These are phyloP conservation scores for Aurantiochytrium sp. DNA, from an alignment of 108 stramenopile genomes.

Conservation along the genomic window DNA sequence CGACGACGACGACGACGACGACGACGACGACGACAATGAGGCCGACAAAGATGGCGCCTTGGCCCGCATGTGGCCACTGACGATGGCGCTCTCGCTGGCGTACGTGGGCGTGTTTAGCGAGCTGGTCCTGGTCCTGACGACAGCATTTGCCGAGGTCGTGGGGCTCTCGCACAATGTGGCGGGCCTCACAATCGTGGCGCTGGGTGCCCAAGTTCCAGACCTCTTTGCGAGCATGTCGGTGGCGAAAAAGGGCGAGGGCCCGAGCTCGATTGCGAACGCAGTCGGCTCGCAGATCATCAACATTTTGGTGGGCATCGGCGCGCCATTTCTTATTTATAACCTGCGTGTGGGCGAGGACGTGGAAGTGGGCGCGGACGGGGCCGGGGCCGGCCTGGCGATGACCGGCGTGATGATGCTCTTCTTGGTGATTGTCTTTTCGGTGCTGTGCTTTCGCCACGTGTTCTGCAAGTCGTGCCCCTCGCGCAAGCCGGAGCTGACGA, in stretches of 20 bases:
- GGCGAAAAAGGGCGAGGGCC: constrained; percentile 17
- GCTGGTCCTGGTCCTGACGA: neutral
- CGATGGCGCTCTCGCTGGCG: neutral
- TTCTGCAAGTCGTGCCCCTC: neutral
- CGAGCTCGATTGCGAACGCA: constrained; percentile 14
- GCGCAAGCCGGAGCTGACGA: neutral
- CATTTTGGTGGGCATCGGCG: neutral
- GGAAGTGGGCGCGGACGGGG: neutral
- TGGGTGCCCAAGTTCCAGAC: constrained; percentile 17
- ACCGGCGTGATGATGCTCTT: neutral
- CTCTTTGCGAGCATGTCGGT: neutral
- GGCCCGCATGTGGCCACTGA: neutral
- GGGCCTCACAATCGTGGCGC: constrained; percentile 15
- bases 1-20: neutral
- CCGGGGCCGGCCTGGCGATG: neutral
- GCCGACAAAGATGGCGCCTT: no score
- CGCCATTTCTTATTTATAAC: neutral
- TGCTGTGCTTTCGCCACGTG: neutral
- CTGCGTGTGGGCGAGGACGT: neutral
- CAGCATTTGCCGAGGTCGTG: neutral
- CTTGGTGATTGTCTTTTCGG: neutral
- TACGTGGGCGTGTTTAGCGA: neutral
- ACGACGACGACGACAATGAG: neutral
- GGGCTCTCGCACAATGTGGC: neutral
- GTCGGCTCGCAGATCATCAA: constrained; percentile 23